Evolutionary conservation across 2,329 filamentous ascomycete genomes (phyloP), one percentile per base, ranked within the genome.

Genomic region (Phialemoniopsis sp.): DNA sequence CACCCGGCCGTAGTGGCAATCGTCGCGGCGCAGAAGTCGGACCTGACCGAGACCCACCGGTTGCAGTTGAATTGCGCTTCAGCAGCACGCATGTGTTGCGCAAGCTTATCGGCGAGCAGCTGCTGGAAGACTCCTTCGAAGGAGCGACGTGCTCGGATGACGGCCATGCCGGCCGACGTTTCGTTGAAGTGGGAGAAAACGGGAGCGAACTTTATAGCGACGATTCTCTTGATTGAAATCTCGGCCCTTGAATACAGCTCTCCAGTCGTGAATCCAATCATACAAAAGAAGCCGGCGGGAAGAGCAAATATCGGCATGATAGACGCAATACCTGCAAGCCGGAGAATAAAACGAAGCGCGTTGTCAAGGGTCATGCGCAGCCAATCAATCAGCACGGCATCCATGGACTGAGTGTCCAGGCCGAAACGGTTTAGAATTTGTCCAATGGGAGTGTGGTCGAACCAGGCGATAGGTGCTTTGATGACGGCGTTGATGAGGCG

Each of bases 401-500:
- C 90, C 19, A 96, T 75, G 14, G 87, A 80, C 58, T 95, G 88
- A 8, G 95, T 78, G 59, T 96, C 90, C 60, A 95, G 95, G 54
- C 89, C 95, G 63, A 96, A 95, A 28, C 90, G 80, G 61, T 95
- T 95, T 80, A 95, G 94, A 50, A 96, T 70, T 58, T 95, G 89
- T 9, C 90, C 90, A 1, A 95, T 75, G 4, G 90, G 90, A 1
- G 90, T 95, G 1, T 89, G 85, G 55, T 95, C 90, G 57, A 95
- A 95, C 66, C 95, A 96, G 54, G 85, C 86, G 69, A 95, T 94
- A 56, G 88, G 90, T 30, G 90, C 90, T 47, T 89, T 79, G 21
- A 86, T 83, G 17, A 96, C 79, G 3, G 83, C 73, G 28, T 79
- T 71, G 52, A 95, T 82, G 33, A 96, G 70, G 29, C 76, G 71